These are phyloP conservation scores for Phyllosticta paracitricarpa DNA, from an alignment of 2,329 filamentous ascomycete species.

Conservation along the genomic window DNA sequence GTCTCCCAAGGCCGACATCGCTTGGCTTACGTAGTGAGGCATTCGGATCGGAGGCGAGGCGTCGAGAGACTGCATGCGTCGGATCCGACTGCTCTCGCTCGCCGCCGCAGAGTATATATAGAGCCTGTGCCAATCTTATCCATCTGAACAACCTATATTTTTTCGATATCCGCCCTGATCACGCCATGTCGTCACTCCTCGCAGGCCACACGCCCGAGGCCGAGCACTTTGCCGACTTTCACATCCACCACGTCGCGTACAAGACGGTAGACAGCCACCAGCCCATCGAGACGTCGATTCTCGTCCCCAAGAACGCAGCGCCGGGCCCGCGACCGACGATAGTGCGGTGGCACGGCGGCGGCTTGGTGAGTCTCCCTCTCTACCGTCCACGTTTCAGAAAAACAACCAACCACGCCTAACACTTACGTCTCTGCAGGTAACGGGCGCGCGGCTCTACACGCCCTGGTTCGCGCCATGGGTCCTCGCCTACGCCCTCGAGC, in stretches of 20 bases:
- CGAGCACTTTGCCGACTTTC: constrained; percentile 26
- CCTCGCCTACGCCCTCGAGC: constrained; percentile 29
- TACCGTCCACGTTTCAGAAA: not conserved
- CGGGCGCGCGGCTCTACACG: constrained; percentile 20
- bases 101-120: no score
- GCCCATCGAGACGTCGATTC: constrained; percentile 26
- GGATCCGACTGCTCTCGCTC: no score
- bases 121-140: no score
- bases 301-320: constrained; percentile 29
- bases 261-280: constrained; percentile 33
- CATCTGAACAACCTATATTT: no score
- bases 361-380: constrained; percentile 24
- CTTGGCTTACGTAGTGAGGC: not conserved
- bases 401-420: not conserved
- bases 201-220: not conserved
- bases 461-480: constrained; percentile 24
- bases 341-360: constrained; percentile 37
- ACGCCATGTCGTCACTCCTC: not conserved
- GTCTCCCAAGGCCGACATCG: not conserved
- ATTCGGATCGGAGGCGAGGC: no score
- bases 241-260: constrained; percentile 30
- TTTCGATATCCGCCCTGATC: not conserved
- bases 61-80: no score
- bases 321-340: constrained; percentile 24
- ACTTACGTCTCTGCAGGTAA: constrained; percentile 12